Base-by-base conservation (phyloP, 768 basidiomycete species). In the Rhodotorula paludigena region DNA sequence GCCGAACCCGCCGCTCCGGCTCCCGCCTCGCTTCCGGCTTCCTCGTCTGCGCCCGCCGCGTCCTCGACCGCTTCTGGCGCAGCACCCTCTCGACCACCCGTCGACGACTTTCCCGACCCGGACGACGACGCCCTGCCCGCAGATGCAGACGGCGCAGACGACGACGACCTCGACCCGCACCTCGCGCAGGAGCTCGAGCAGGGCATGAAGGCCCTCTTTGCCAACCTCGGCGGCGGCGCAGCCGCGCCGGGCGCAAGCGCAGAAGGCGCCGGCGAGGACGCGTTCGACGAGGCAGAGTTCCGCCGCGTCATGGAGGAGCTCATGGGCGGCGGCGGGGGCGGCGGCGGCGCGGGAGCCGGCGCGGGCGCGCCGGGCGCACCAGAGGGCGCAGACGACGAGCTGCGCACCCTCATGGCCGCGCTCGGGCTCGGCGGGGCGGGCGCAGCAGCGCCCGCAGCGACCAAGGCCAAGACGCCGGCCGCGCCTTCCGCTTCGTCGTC, bases 201-300 rank as follows among this genome's bases (percentile, higher is more conserved):
- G 32, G 68, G 70, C 25, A 68, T 74, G 70, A 63, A 69, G 30
- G 63, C 67, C 11, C 57, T 74, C 44, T 51, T 71, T 33, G 66
- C 66, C n/a, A 66, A 57, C 14, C 38, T 74, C 28, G 42, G 48
- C 30, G 53, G 25, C 45, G 42, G 54, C 23, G 52, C 11, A 8
- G 57, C 28, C 33, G 48, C 57, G 47, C 32, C n/a, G 3, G 49
- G 44, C 28, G 54, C 35, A n/a, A 16, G 36, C 6, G 20, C 25
- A 42, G 41, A 58, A 28, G 41, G 47, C 25, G 55, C 21, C 14
- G 58, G 28, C 11, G 57, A 48, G 0, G 62, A 55, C 2, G 69
- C 48, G 25, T 32, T 68, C 21, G 67, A 65, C 41, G 65, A 72
- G 38, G 64, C 44, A 9, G 71, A 73, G 53, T 66, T 73, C 38